A percentile compares a stretch with the other conserved stretches of the same genome.
These are phyloP conservation scores for Pleurotus tuoliensis DNA, from an alignment of 768 basidiomycete species.

Conservation along the genomic window DNA sequence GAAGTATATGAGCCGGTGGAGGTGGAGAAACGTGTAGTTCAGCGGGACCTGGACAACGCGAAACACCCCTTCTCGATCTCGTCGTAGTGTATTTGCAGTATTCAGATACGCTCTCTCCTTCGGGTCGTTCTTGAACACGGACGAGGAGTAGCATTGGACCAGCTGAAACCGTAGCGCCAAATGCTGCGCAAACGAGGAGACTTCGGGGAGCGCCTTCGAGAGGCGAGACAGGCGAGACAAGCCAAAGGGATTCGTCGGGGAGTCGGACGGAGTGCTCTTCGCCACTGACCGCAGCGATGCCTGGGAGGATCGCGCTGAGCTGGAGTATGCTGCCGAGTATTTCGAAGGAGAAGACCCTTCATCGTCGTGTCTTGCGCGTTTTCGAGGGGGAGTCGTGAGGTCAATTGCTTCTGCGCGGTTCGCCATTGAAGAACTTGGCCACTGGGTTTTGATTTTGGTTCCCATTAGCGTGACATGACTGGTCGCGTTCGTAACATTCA, in stretches of 20 bases:
- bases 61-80: constrained; percentile 37
- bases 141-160: not conserved
- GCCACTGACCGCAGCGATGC: constrained; percentile 1
- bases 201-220: constrained; percentile 1
- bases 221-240: constrained; percentile 1
- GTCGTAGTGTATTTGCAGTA: not conserved
- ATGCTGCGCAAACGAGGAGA: constrained; percentile 11
- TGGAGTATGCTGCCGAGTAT: not conserved
- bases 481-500: not conserved
- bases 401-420: constrained; percentile 1
- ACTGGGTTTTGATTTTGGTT: not conserved
- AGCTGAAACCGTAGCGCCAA: constrained; percentile 11
- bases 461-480: not conserved
- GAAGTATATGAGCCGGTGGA: constrained; percentile 59
- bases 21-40: constrained; percentile 65
- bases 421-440: not conserved
- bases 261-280: constrained; percentile 10
- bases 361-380: constrained; percentile 1
- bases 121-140: not conserved
- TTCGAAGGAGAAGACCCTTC: not conserved
- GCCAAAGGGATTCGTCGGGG: constrained; percentile 13
- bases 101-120: not conserved
- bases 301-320: not conserved
- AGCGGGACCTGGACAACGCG: constrained; percentile 67
- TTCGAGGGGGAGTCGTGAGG: constrained; percentile 3